Evolutionary conservation across 345 rosid species (phyloP).

Genomic region (Ailanthus altissimus): DNA sequence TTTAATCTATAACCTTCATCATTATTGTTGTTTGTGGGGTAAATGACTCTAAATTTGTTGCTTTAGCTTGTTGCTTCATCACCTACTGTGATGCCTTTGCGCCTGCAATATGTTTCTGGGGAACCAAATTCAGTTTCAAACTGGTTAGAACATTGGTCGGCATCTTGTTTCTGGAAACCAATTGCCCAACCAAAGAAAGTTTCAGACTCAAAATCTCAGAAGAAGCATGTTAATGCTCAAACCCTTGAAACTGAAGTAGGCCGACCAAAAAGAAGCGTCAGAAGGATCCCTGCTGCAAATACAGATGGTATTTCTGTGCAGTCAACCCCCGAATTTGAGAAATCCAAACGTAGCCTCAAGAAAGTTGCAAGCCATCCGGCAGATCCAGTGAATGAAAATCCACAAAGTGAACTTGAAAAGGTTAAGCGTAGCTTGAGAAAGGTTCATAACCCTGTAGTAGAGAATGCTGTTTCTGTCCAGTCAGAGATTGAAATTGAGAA

Average conservation of each 20-base stretch:
- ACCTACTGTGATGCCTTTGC: conserved; percentile 61
- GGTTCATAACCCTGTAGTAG: conserved; percentile 71
- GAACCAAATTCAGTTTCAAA: conserved; percentile 63
- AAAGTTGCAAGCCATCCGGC: conserved; percentile 58
- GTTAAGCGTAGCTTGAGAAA: conserved; percentile 88
- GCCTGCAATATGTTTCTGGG: conserved; percentile 46
- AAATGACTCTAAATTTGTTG: conserved; percentile 30
- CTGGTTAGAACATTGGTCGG: conserved; percentile 90
- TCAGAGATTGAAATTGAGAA: conserved; percentile 56
- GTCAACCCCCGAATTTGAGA: conserved; percentile 61
- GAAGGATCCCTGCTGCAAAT: conserved; percentile 60
- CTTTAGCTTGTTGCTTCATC: conserved; percentile 80
- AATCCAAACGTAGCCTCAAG: conserved; percentile 62
- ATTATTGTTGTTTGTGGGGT: not conserved
- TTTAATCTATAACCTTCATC: not conserved
- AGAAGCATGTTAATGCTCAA: conserved; percentile 49
- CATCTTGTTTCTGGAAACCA: conserved; percentile 74
- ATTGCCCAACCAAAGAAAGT: conserved; percentile 58
- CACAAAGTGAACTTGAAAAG: conserved; percentile 86
- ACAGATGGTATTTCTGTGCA: conserved; percentile 42
- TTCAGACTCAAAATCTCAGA: conserved; percentile 44
- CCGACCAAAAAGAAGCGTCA: conserved; percentile 62
- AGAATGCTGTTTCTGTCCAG: conserved; percentile 54
- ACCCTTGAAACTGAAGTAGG: conserved; percentile 53
- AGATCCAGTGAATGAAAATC: conserved; percentile 66